A percentile compares a stretch with the other conserved stretches of the same genome.
These are phyloP conservation scores for Actinomucor elegans DNA, from an alignment of 371 early-diverging fungal genomes.

Conservation along the genomic window DNA sequence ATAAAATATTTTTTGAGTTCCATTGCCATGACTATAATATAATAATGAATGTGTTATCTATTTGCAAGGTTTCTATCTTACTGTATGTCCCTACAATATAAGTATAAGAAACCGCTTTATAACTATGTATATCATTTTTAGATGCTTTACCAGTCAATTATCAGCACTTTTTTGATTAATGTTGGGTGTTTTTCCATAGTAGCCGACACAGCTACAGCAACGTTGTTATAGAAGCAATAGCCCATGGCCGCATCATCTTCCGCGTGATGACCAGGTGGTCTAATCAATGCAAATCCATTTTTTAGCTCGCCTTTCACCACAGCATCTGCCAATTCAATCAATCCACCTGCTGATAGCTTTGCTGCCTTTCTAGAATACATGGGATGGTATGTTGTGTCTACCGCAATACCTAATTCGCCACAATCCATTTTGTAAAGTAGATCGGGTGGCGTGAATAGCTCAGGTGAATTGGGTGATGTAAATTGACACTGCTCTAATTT, in stretches of 20 bases:
- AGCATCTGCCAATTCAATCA: constrained; percentile 52
- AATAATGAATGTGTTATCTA: neutral
- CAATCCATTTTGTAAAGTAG: constrained; percentile 56
- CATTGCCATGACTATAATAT: constrained; percentile 58
- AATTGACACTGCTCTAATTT: constrained; percentile 28
- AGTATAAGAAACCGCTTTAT: neutral
- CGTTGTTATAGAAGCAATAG: constrained; percentile 71
- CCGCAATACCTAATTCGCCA: constrained; percentile 57
- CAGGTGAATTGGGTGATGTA: constrained; percentile 15
- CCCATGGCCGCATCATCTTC: constrained; percentile 70
- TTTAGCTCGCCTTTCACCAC: constrained; percentile 55
- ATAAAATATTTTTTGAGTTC: constrained; percentile 67
- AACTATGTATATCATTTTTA: too few species aligned
- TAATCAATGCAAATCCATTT: constrained; percentile 68
- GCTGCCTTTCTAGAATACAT: constrained; percentile 54
- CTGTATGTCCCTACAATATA: constrained; percentile 61
- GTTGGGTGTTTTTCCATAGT: constrained; percentile 50
- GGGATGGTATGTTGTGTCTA: constrained; percentile 64
- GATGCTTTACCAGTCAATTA: constrained; percentile 56
- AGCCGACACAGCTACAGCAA: constrained; percentile 61
- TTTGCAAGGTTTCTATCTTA: constrained; percentile 24
- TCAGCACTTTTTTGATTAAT: constrained; percentile 53
- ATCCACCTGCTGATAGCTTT: constrained; percentile 55
- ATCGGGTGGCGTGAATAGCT: constrained; percentile 47
- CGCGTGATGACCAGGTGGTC: constrained; percentile 71